phyloP scores from a whole-genome alignment of 1,284 basidiomycete species.

The Jaminaea rosea region DNA sequence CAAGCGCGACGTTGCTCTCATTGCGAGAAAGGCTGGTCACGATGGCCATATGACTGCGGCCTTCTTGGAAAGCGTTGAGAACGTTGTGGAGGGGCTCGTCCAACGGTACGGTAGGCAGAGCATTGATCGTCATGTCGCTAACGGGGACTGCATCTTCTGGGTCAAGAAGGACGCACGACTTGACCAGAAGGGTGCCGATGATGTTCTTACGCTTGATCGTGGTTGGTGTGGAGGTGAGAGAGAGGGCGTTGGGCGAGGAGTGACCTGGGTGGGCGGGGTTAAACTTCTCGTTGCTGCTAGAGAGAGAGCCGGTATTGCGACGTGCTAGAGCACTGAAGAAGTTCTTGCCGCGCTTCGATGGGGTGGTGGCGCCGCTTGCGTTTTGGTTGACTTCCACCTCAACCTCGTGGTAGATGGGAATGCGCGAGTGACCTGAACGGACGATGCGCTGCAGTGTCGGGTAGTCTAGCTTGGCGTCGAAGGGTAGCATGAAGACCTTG shows the following conservation, averaged over 20 bases:
- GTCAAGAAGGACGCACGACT: slow-evolving; percentile 78
- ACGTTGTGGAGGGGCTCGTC: slow-evolving; percentile 78
- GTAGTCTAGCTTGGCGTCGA: slow-evolving; percentile 70
- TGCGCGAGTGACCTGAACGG: slow-evolving; percentile 64
- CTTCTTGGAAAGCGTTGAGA: slow-evolving; percentile 82
- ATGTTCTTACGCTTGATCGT: slow-evolving; percentile 58
- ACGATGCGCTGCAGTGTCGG: slow-evolving; percentile 65
- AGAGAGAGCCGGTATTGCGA: slow-evolving; percentile 4
- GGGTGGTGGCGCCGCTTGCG: slow-evolving; percentile 19
- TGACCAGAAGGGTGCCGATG: slow-evolving; percentile 69
- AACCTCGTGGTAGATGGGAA: slow-evolving; percentile 51
- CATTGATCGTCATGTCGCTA: slow-evolving; percentile 54
- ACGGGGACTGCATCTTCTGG: slow-evolving; percentile 57
- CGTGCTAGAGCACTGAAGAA: slow-evolving; percentile 18
- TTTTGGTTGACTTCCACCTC: slow-evolving; percentile 33
- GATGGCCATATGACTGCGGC: slow-evolving; percentile 81
- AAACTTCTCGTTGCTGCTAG: slow-evolving; percentile 4
- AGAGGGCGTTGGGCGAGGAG: neutral
- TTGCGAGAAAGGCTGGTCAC: slow-evolving; percentile 52
- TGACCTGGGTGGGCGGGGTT: neutral
- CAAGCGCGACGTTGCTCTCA: slow-evolving; percentile 23
- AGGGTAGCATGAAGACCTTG: slow-evolving; percentile 64
- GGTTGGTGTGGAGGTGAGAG: slow-evolving; percentile 1
- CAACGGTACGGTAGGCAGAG: slow-evolving; percentile 71
- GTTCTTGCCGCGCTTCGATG: slow-evolving; percentile 8